A percentile compares a stretch with the other conserved stretches of the same genome.
Evolutionary conservation across 2,329 filamentous ascomycete species (phyloP).

Genomic region (Ustulina deusta): DNA sequence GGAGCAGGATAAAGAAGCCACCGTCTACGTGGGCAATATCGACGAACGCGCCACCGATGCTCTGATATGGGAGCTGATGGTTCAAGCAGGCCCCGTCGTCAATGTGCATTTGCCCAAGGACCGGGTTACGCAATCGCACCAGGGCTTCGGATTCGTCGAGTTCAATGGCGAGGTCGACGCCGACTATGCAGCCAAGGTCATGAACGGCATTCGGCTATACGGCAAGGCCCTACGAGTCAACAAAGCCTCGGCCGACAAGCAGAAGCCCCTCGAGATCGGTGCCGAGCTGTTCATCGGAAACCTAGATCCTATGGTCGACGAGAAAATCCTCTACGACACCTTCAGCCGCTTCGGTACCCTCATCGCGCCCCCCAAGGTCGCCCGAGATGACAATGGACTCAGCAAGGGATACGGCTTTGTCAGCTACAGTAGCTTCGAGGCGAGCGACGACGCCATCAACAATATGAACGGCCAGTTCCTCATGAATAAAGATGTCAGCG

Average conservation of each 20-base stretch:
- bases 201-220: conserved; percentile 94
- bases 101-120: conserved; percentile 99
- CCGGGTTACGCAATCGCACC: conserved; percentile 94
- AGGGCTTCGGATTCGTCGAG: conserved; percentile 99
- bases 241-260: conserved; percentile 91
- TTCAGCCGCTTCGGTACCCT: conserved; percentile 93
- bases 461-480: conserved; percentile 98
- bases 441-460: conserved; percentile 88
- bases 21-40: conserved; percentile 97
- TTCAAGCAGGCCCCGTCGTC: conserved; percentile 95
- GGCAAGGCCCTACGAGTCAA: conserved; percentile 97
- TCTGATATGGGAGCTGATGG: conserved; percentile 97
- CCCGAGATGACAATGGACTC: conserved; percentile 86
- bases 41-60: conserved; percentile 94
- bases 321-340: conserved; percentile 93
- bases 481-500: conserved; percentile 95
- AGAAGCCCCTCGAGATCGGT: conserved; percentile 91
- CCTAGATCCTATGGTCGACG: conserved; percentile 92
- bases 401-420: conserved; percentile 98
- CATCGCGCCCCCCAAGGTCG: conserved; percentile 87
- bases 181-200: conserved; percentile 94
- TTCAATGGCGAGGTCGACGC: conserved; percentile 96
- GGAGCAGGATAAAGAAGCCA: conserved; percentile 98
- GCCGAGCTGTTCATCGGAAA: conserved; percentile 98
- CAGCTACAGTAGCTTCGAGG: conserved; percentile 92